Evolutionary conservation across 495 filamentous ascomycete species (phyloP).

Genomic region (Neurospora discreta): DNA sequence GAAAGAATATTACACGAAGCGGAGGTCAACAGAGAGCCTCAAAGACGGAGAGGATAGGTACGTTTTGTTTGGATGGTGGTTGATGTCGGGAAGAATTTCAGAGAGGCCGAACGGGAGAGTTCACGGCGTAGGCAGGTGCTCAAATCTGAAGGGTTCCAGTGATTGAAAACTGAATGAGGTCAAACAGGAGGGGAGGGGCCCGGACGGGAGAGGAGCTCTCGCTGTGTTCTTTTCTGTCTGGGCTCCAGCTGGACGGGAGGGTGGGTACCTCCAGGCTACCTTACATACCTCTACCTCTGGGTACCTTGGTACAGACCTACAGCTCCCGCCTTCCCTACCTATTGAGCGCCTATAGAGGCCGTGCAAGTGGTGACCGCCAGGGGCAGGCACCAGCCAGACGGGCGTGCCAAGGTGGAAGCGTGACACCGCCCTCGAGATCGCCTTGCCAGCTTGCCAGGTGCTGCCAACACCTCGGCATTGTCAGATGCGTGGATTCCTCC

Average conservation of each 20-base stretch:
- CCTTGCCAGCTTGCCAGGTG: background rate
- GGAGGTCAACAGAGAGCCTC: background rate
- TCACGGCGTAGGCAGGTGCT: background rate
- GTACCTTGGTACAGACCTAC: background rate
- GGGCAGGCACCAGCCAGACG: background rate
- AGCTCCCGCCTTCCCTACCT: background rate
- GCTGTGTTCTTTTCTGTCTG: background rate
- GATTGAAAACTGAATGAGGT: background rate
- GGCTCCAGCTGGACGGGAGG: background rate
- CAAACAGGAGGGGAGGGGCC: background rate
- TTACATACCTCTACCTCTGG: too few relatives aligned
- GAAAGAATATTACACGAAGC: constrained; percentile 5
- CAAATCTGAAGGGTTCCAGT: background rate
- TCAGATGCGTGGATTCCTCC: background rate
- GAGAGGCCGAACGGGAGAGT: background rate
- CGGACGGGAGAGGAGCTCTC: background rate
- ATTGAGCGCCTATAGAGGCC: background rate
- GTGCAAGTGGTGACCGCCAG: background rate
- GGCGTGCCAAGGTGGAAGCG: too few relatives aligned
- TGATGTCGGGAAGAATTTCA: constrained; percentile 8
- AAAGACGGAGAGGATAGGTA: background rate
- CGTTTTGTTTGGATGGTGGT: background rate
- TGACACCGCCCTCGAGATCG: background rate
- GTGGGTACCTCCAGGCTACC: background rate
- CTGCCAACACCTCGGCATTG: background rate